Conservation (phyloP, 129 eudicot genomes). For the Arctium minus region DNA sequence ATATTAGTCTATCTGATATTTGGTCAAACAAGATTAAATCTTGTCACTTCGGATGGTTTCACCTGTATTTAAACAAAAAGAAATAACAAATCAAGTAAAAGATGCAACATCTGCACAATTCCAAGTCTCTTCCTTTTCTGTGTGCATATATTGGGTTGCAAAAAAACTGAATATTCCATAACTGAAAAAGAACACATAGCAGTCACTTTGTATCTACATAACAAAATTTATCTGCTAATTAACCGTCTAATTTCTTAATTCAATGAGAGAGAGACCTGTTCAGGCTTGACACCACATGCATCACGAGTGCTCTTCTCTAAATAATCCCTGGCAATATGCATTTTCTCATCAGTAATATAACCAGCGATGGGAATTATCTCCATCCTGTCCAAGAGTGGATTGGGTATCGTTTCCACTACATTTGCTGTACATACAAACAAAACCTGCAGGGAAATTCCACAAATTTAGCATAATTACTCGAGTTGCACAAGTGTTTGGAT, state of each 20-base stretch:
- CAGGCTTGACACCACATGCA: slow-evolving; percentile 87
- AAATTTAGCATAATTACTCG: neutral
- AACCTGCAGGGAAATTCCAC: slow-evolving; percentile 51
- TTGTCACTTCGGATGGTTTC: neutral
- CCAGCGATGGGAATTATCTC: slow-evolving; percentile 97
- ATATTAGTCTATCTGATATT: neutral
- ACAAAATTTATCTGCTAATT: neutral
- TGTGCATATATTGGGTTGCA: neutral
- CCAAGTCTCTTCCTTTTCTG: neutral
- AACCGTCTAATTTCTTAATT: neutral
- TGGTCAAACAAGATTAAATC: neutral
- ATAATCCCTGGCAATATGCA: slow-evolving; percentile 96
- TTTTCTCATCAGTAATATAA: slow-evolving; percentile 93
- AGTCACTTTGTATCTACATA: neutral
- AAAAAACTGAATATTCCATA: neutral
- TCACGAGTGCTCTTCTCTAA: slow-evolving; percentile 93
- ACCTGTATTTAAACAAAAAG: neutral
- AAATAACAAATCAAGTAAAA: neutral
- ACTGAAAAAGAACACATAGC: neutral
- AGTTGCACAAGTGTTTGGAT: neutral
- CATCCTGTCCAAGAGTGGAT: slow-evolving; percentile 95
- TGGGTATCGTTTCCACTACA: slow-evolving; percentile 81
- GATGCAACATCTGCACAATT: neutral
- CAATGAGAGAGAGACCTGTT: slow-evolving; percentile 49
- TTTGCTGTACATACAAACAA: slow-evolving; percentile 97